Evolutionary conservation across 225 moss, liverwort and hornwort genomes (phyloP).

Genomic region (Bryum argenteum): DNA sequence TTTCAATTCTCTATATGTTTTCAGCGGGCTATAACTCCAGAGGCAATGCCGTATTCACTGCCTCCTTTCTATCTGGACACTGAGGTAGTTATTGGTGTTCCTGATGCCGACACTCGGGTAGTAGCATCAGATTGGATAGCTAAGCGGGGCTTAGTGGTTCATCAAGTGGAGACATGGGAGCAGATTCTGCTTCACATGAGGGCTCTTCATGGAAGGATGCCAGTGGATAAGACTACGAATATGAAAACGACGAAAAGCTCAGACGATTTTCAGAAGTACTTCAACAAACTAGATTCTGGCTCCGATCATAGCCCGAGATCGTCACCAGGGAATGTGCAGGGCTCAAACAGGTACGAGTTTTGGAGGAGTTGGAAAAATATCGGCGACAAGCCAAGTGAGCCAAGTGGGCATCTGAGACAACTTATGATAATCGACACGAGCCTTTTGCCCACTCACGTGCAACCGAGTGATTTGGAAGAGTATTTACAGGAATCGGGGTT

Average conservation of each 20-base stretch:
- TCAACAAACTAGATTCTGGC: conserved; percentile 26
- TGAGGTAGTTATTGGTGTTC: conserved; percentile 58
- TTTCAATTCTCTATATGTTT: conserved; percentile 67
- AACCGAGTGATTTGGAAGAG: conserved; percentile 36
- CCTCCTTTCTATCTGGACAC: conserved; percentile 26
- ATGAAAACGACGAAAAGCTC: conserved; percentile 21
- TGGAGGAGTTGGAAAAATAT: conserved; percentile 43
- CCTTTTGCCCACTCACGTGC: conserved; percentile 39
- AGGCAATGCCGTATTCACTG: conserved; percentile 21
- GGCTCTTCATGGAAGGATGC: conserved; percentile 37
- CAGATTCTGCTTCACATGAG: conserved; percentile 52
- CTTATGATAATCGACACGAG: conserved; percentile 45
- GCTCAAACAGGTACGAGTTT: conserved; percentile 37
- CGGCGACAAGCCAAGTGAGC: conserved; percentile 24
- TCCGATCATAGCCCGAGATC: conserved; percentile 19
- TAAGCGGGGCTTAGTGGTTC: conserved; percentile 48
- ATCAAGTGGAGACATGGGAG: conserved; percentile 61
- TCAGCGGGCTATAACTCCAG: conserved; percentile 37
- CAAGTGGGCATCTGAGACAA: conserved; percentile 27
- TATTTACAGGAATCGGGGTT: conserved; percentile 50
- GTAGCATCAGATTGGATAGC: conserved; percentile 58
- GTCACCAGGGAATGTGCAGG: conserved; percentile 26
- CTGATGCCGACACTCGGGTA: conserved; percentile 56
- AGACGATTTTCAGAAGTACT: conserved; percentile 28
- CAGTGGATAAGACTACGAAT: conserved; percentile 7